phyloP scores from a whole-genome alignment of 2,329 filamentous ascomycete genomes.

The Cladorrhinum sp. region DNA sequence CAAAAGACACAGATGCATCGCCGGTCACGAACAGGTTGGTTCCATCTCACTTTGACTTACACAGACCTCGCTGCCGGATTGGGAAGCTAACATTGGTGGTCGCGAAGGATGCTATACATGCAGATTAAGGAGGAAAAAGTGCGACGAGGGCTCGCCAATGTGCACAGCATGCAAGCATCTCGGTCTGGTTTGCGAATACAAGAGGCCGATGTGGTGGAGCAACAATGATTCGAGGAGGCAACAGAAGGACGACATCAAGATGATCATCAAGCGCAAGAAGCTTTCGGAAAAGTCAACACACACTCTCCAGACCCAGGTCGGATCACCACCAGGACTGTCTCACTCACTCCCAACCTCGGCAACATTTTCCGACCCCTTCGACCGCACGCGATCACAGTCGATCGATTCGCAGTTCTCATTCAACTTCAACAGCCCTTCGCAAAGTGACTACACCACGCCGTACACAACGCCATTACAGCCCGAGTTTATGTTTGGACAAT shows the following conservation, averaged over 20 bases:
- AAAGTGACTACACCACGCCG: slow-evolving; percentile 53
- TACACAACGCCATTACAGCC: slow-evolving; percentile 60
- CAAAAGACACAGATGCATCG: slow-evolving; percentile 84
- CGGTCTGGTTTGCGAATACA: slow-evolving; percentile 89
- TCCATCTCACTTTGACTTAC: slow-evolving; percentile 26
- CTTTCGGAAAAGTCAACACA: slow-evolving; percentile 76
- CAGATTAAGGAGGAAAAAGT: slow-evolving; percentile 66
- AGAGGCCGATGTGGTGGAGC: slow-evolving; percentile 95
- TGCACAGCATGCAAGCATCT: slow-evolving; percentile 70
- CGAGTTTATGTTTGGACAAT: slow-evolving; percentile 57
- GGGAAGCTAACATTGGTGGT: slow-evolving; percentile 33
- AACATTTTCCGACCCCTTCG: slow-evolving; percentile 71
- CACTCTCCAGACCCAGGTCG: slow-evolving; percentile 53
- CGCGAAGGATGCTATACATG: slow-evolving; percentile 64
- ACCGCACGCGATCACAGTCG: slow-evolving; percentile 71
- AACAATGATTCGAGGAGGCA: slow-evolving; percentile 81
- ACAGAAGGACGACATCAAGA: slow-evolving; percentile 95
- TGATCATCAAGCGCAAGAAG: slow-evolving; percentile 96
- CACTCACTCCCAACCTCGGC: slow-evolving; percentile 80
- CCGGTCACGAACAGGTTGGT: slow-evolving; percentile 88
- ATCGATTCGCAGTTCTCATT: slow-evolving; percentile 80
- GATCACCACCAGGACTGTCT: slow-evolving; percentile 73
- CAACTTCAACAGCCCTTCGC: slow-evolving; percentile 67
- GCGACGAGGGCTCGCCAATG: slow-evolving; percentile 61
- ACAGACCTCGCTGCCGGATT: slow-evolving; percentile 14